Base-by-base conservation (phyloP, 345 rosid species). In the Lepidium sativum region DNA sequence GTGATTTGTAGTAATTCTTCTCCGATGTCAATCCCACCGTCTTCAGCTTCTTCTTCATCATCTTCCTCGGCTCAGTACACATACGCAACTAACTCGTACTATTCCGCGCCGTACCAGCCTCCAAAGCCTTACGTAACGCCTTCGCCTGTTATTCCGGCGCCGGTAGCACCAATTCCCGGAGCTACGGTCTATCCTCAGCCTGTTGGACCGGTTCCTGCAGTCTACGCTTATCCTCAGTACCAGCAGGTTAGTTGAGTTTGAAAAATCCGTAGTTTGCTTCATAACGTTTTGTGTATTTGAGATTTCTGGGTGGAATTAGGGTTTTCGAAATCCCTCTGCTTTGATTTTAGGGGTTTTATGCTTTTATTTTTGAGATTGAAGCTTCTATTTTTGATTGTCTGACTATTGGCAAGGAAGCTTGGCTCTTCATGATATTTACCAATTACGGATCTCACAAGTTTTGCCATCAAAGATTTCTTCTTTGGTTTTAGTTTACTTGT, bases 171-270 rank as follows among this genome's bases (percentile, higher is more conserved):
- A 6, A 73, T 85, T 38, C 72, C 78, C 11, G 74, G 78, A 25
- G 78, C 84, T 9, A 69, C 89, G 3, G 75, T 74, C 3, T 80
- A 77, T 54, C 72, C 81, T 1, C 81, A 83, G 60, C 77, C 86
- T 4, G 78, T 74, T 8, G 82, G 83, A 2, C 79, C 86, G 2
- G 69, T 76, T 39, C 68, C 84, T 23, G 81, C 84, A 48, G 85
- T 82, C 11, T 88, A 91, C 69, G 21, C 89, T 18, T 75, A 81
- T 47, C 97, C 97, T 29, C 96, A 91, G 72, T 91, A 74, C 73
- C 96, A 91, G 60, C 90, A 85, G 90, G 95, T 83, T 9, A 47
- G 65, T 41, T 48, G 14, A 17, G 3, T 18, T 52, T 66, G 20
- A 10, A 4, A 9, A 42, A 4, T 41, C 15, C 1, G 6, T 20